Base-by-base conservation (phyloP, 345 rosid genomes). In the Arabidopsis arenosa region DNA sequence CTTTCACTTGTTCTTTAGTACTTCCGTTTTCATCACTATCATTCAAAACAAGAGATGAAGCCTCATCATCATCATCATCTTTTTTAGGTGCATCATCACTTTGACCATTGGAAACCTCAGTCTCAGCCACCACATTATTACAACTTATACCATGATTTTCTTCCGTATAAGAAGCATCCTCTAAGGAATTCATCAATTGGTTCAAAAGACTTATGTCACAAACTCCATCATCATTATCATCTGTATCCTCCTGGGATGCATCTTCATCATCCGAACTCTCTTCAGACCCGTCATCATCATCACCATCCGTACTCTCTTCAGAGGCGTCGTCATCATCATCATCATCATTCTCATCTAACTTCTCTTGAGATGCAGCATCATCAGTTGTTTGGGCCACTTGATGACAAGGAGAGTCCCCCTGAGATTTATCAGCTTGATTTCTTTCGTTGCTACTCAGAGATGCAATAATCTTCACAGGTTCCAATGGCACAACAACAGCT, bases 51-150 rank as follows among this genome's bases (percentile, higher is more conserved):
- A 23, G 56, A 61, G 40, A 51, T 15, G 43, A 23, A 26, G 9
- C 61, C 21, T 57, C 44, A 5, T 32, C 41, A 5, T 32, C 41
- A 54, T 75, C 33, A 0, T 5, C 63, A 51, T 28, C 60, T 5
- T 43, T 67, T 39, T 10, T 48, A 60, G 23, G 14, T 4, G 23
- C 66, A 56, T 12, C 57, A 40, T 51, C 53, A 51, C 13, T 13
- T 55, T 30, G 37, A 14, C 39, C 11, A 2, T 66, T 55, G 60
- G 68, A 59, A 9, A 59, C 66, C 28, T 21, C 67, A 66, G 41
- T 37, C 40, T 44, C 48, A 18, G 65, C 7, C 17, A 40, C 6
- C 32, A 69, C 55, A 43, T 1, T 57, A 32, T 28, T 54, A 28
- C 17, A 12, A 4, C 33, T 52, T 52, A 10, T 52, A 11, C 59